Percentiles rank a stretch among this genome's conserved stretches.
Conservation (phyloP, 768 basidiomycete species). For the Trametes cubensis region DNA sequence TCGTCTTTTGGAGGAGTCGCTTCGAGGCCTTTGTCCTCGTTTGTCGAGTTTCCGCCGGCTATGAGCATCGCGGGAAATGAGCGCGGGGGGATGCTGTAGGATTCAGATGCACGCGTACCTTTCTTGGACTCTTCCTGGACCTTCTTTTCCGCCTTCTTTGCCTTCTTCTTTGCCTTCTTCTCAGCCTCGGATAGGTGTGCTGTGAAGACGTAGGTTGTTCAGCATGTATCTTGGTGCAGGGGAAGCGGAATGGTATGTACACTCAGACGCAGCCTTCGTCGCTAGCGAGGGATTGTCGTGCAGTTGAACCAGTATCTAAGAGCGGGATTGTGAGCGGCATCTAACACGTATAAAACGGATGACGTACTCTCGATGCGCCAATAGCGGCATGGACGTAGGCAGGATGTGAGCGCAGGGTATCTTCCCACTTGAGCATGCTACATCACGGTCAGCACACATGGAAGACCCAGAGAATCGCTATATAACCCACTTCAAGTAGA, state of each 20-base stretch:
- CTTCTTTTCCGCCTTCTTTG: conserved; percentile 77
- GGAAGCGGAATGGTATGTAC: conserved; percentile 3
- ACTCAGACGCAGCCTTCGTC: conserved; percentile 37
- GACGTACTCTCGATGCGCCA: conserved; percentile 64
- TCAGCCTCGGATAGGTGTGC: conserved; percentile 58
- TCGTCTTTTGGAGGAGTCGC: conserved; percentile 63
- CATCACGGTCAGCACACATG: conserved; percentile 2
- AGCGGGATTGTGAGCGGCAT: conserved; percentile 14
- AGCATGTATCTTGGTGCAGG: conserved; percentile 4
- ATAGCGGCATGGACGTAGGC: conserved; percentile 74
- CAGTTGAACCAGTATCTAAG: conserved; percentile 72
- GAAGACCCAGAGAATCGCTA: neutral
- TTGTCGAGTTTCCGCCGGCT: conserved; percentile 41
- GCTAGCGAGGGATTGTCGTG: conserved; percentile 72
- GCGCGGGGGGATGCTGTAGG: neutral
- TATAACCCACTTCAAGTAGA: conserved; percentile 79
- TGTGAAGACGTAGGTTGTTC: conserved; percentile 27
- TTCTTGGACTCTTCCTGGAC: conserved; percentile 72
- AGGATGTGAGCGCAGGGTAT: conserved; percentile 74
- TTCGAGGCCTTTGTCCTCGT: conserved; percentile 77
- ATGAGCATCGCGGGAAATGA: conserved; percentile 6
- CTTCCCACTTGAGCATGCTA: conserved; percentile 84
- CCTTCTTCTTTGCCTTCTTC: conserved; percentile 86
- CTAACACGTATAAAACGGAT: neutral
- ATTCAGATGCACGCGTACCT: conserved; percentile 43